phyloP scores from a whole-genome alignment of 108 stramenopile genomes.

The Cyclotella sp. region DNA sequence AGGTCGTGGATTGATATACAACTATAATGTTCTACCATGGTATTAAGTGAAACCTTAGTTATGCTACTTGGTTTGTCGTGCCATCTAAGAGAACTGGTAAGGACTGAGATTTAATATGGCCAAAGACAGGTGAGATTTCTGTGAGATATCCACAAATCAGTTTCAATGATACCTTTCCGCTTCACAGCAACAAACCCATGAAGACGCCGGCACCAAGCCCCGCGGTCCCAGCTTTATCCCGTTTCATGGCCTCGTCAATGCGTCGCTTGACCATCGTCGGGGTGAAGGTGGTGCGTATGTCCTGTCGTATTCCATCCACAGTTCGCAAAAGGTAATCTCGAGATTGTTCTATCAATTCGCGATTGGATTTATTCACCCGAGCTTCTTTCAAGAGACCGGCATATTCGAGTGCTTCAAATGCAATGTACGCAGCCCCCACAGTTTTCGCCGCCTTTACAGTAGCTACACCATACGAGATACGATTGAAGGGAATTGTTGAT shows the following conservation, averaged over 20 bases:
- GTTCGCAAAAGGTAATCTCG: slow-evolving; percentile 39
- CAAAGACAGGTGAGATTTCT: no score
- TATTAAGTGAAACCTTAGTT: no score
- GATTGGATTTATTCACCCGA: slow-evolving; percentile 18
- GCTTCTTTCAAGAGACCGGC: slow-evolving; percentile 49
- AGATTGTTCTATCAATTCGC: slow-evolving; percentile 19
- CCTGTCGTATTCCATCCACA: slow-evolving; percentile 37
- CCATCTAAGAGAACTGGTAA: no score
- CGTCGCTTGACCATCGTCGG: neutral
- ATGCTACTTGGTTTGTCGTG: no score
- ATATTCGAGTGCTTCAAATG: slow-evolving; percentile 52
- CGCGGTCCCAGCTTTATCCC: slow-evolving; percentile 36
- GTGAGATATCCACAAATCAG: no score
- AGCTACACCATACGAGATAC: neutral
- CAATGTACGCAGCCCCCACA: slow-evolving; percentile 42
- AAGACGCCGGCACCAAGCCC: slow-evolving; percentile 44
- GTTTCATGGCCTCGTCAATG: slow-evolving; percentile 25
- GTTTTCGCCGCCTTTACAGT: slow-evolving; percentile 40
- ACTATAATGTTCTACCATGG: no score
- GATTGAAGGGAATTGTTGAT: neutral
- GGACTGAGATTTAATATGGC: no score
- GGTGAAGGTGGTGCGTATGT: slow-evolving; percentile 28
- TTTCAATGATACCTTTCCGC: neutral
- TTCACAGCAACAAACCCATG: slow-evolving; percentile 37
- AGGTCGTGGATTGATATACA: no score